These are phyloP conservation scores for Magnusiomyces suaveolens DNA, from an alignment of 1,139 yeast genomes.

Conservation along the genomic window DNA sequence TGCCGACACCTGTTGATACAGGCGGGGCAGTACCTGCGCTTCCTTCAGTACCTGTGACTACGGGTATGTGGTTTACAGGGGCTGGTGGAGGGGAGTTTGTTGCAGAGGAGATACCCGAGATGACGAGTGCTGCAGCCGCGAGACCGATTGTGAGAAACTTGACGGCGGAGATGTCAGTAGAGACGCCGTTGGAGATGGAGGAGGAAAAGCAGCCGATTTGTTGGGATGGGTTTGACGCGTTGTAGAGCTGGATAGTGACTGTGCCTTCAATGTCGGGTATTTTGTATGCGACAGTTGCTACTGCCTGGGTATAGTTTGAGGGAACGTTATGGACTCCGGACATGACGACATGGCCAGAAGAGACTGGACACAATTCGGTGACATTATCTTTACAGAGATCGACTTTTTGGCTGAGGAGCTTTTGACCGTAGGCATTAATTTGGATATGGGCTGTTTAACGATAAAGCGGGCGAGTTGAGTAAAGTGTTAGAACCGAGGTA, in stretches of 20 bases:
- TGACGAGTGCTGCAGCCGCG: conserved; percentile 25
- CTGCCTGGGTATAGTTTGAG: conserved; percentile 20
- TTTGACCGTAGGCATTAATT: conserved; percentile 26
- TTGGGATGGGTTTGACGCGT: conserved; percentile 19
- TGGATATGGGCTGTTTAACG: conserved; percentile 18
- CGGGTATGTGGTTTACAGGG: not conserved
- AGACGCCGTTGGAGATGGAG: conserved; percentile 27
- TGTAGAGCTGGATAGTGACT: conserved; percentile 21
- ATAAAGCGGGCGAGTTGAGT: too few species aligned
- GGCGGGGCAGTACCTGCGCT: conserved; percentile 8
- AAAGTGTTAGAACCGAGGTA: not conserved
- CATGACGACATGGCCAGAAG: conserved; percentile 20
- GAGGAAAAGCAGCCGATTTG: conserved; percentile 28
- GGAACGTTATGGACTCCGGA: conserved; percentile 27
- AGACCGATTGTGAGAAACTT: conserved; percentile 25
- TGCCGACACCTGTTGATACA: conserved; percentile 14
- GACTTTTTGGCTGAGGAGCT: conserved; percentile 22
- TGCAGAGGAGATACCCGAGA: conserved; percentile 19
- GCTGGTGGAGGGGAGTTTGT: conserved; percentile 14
- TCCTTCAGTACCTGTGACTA: conserved; percentile 12
- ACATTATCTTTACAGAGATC: conserved; percentile 26
- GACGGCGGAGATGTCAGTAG: conserved; percentile 21
- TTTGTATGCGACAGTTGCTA: conserved; percentile 26
- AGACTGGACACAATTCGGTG: conserved; percentile 27
- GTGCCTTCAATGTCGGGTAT: conserved; percentile 30